Conservation (phyloP, 805 yeast species). For the Monosporozyma aerobia region DNA sequence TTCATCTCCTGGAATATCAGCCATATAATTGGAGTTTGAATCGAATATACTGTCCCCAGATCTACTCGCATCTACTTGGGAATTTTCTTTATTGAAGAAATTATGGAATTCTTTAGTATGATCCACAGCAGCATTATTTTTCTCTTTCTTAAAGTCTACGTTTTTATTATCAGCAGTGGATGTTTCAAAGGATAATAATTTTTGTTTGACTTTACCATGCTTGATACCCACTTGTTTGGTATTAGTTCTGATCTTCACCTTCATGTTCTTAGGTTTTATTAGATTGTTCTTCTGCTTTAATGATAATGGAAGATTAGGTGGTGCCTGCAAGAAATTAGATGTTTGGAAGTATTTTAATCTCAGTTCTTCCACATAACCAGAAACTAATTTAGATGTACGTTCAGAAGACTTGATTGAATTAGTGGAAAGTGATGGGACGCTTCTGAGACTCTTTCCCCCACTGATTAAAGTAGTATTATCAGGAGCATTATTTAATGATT, state of each 20-base stretch:
- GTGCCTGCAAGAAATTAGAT: constrained; percentile 28
- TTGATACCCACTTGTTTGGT: constrained; percentile 31
- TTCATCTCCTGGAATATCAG: constrained; percentile 31
- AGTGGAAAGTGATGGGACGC: background rate
- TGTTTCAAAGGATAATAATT: constrained; percentile 28
- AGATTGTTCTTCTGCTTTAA: constrained; percentile 27
- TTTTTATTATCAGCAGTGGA: constrained; percentile 16
- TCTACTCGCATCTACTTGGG: constrained; percentile 4
- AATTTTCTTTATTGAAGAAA: constrained; percentile 17
- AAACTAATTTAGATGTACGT: constrained; percentile 21
- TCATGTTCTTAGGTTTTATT: constrained; percentile 27
- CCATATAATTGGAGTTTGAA: constrained; percentile 16
- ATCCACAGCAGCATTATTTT: constrained; percentile 14
- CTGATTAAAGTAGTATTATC: background rate
- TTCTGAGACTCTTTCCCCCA: background rate
- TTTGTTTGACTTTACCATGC: constrained; percentile 30
- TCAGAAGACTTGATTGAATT: constrained; percentile 10
- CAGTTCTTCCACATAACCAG: constrained; percentile 28
- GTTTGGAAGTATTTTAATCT: constrained; percentile 27
- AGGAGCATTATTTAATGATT: background rate
- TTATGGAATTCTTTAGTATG: constrained; percentile 29
- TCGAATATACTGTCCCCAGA: constrained; percentile 6
- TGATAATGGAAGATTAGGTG: constrained; percentile 28
- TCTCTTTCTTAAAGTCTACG: background rate
- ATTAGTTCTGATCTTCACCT: constrained; percentile 28